Conservation (phyloP, 768 basidiomycete species). For the Russula vinacea region DNA sequence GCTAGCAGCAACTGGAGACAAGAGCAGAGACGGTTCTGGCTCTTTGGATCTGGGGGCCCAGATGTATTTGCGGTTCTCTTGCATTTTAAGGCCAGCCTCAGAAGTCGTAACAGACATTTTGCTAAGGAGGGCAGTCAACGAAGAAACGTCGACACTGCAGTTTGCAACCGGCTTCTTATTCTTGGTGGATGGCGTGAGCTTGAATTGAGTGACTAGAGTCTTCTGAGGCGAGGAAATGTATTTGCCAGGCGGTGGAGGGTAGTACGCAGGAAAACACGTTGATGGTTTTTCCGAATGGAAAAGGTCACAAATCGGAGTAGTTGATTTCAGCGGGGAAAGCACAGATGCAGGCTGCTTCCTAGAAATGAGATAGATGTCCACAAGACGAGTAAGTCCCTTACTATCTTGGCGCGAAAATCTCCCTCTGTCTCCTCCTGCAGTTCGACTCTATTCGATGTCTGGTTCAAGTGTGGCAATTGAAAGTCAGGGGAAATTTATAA, state of each 20-base stretch:
- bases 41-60: not conserved
- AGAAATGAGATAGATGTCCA: slow-evolving; percentile 3
- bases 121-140: not conserved
- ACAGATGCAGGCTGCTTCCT: not conserved
- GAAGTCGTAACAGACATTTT: not conserved
- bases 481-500: not conserved
- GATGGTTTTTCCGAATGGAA: not conserved
- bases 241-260: not conserved
- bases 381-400: not conserved
- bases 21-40: not conserved
- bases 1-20: not conserved
- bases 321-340: no score
- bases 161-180: not conserved
- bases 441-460: not conserved
- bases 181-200: not conserved
- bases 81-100: not conserved
- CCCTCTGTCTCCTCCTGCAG: not conserved
- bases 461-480: not conserved
- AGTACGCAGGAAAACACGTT: slow-evolving; percentile 15
- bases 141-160: not conserved
- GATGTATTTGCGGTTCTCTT: not conserved
- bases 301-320: not conserved
- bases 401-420: not conserved
- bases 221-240: not conserved
- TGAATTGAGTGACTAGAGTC: not conserved